Base-by-base conservation (phyloP, 208 protist species). In the Zelonia costaricensis region DNA sequence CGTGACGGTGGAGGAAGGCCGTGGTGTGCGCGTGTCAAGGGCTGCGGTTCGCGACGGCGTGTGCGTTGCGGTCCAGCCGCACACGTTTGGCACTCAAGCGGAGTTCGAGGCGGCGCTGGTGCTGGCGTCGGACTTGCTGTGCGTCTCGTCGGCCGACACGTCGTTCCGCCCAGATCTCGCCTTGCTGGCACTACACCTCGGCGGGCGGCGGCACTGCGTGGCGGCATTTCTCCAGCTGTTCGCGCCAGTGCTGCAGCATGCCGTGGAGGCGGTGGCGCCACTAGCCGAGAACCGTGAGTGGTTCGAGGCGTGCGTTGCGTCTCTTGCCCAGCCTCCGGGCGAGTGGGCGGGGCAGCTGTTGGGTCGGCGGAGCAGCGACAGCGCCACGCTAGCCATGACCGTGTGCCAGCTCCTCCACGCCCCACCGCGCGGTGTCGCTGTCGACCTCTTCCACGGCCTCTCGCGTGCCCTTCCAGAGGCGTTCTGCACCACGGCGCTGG, bases 111-210 rank as follows among this genome's bases (percentile, higher is more conserved):
- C 39, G 5, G 82, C 82, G 3, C 72, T 95, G 13, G 66, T 69
- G 46, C 51, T 93, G 40, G 82, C 89, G 10, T 72, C 73, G 2
- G 89, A 95, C 53, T 42, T 95, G 8, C 74, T 95, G 16, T 82
- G 71, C 59, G 66, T 83, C 10, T 43, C 65, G 20, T 62, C 80
- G 8, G 67, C 60, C 0, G 77, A 83, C 31, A 66, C 54, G 15
- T 65, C 64, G 4, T 70, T 74, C 33, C 61, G 64, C 1, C 74
- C 72, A 0, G 77, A 69, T 46, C 30, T 85, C 25, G 78, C 83
- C 2, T 44, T 93, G 6, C 53, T 87, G 45, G 44, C 81, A 12
- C 69, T 92, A 23, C 27, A 74, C 20, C 23, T 86, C 18, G 43
- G 75, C 18, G 60, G 55, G 16, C 77, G 83, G n/a, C 74, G 67